phyloP scores from a whole-genome alignment of 2,329 filamentous ascomycete genomes.

The Aspergillus sp. region DNA sequence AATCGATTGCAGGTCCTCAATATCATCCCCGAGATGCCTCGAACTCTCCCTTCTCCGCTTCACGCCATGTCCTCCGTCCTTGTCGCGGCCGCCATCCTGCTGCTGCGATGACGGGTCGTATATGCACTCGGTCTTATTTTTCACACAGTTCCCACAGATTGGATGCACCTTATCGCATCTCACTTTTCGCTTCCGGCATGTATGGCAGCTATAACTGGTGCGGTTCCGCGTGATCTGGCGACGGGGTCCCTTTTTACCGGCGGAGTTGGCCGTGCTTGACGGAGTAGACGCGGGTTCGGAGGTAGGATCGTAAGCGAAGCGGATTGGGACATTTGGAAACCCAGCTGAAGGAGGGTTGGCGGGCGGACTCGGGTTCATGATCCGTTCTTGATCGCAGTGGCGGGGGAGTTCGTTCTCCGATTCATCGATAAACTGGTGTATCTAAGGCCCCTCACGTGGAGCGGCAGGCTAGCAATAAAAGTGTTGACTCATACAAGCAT shows the following conservation, averaged over 20 bases:
- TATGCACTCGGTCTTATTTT: conserved; percentile 43
- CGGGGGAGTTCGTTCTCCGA: conserved; percentile 19
- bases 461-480: neutral
- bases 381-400: conserved; percentile 20
- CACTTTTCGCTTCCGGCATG: conserved; percentile 47
- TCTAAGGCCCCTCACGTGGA: conserved; percentile 13
- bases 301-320: conserved; percentile 6
- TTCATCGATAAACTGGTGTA: conserved; percentile 16
- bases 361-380: conserved; percentile 21
- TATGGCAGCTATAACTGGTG: conserved; percentile 49
- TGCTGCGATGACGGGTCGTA: conserved; percentile 40
- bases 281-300: conserved; percentile 5
- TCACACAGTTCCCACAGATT: conserved; percentile 46
- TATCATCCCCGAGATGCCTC: conserved; percentile 28
- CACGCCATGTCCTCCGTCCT: conserved; percentile 26
- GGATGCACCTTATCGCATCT: conserved; percentile 50
- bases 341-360: conserved; percentile 14
- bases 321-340: conserved; percentile 10
- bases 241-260: conserved; percentile 23
- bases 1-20: conserved; percentile 34
- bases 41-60: conserved; percentile 37
- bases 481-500: conserved; percentile 5
- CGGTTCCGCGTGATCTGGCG: conserved; percentile 50
- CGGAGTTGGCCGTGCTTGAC: conserved; percentile 4
- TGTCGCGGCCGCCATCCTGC: conserved; percentile 14